Evolutionary conservation across 129 eudicot genomes (phyloP).

Genomic region (Cynara cardunculus): DNA sequence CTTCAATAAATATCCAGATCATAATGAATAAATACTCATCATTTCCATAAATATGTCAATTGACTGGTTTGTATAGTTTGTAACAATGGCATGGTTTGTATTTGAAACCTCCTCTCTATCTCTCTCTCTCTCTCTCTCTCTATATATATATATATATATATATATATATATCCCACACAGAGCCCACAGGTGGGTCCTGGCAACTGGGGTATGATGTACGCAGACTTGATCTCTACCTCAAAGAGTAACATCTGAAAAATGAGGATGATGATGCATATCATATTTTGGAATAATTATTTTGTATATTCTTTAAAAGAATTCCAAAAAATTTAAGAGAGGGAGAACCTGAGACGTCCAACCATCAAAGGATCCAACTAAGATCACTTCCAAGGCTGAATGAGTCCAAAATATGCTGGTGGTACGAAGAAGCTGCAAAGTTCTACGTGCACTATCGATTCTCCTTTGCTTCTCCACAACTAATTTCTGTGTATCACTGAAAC

Average conservation of each 20-base stretch:
- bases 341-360: conserved; percentile 90
- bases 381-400: conserved; percentile 73
- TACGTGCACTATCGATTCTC: conserved; percentile 52
- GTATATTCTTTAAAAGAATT: neutral
- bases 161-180: neutral
- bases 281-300: too few relatives aligned
- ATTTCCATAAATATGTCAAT: too few relatives aligned
- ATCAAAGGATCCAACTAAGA: conserved; percentile 73
- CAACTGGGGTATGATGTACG: neutral
- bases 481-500: conserved; percentile 68
- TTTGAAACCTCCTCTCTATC: too few relatives aligned
- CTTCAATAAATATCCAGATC: too few relatives aligned
- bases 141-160: too few relatives aligned
- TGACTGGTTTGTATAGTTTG: too few relatives aligned
- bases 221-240: neutral
- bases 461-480: conserved; percentile 64
- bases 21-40: too few relatives aligned
- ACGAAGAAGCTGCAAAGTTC: conserved; percentile 66
- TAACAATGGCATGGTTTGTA: too few relatives aligned
- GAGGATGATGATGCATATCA: neutral
- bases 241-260: neutral
- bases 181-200: neutral
- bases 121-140: too few relatives aligned
- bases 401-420: conserved; percentile 62
- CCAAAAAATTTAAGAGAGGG: neutral